Percentiles rank a stretch among this genome's conserved stretches.
Conservation (phyloP, 2,329 filamentous ascomycete species). For the Colletotrichum sp. region DNA sequence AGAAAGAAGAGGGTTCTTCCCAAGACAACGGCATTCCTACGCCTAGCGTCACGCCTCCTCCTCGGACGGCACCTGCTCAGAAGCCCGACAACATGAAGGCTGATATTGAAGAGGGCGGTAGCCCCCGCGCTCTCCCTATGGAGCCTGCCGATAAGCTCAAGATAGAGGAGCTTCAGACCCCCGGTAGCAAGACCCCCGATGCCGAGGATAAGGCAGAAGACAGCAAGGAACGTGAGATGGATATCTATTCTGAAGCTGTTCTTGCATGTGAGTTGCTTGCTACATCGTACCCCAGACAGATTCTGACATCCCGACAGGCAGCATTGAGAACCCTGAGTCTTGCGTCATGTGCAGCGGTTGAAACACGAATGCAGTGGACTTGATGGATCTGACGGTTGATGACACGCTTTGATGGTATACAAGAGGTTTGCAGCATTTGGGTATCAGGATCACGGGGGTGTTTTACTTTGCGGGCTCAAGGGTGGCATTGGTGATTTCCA, state of each 20-base stretch:
- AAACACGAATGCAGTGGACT: slow-evolving; percentile 20
- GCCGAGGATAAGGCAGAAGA: slow-evolving; percentile 76
- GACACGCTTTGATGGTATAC: slow-evolving; percentile 18
- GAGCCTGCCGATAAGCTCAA: slow-evolving; percentile 69
- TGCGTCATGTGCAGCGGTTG: slow-evolving; percentile 98
- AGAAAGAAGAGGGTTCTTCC: slow-evolving; percentile 53
- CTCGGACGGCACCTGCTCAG: slow-evolving; percentile 57
- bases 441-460: background rate
- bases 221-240: slow-evolving; percentile 78
- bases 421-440: slow-evolving; percentile 7
- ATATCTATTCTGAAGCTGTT: slow-evolving; percentile 95
- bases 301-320: slow-evolving; percentile 60
- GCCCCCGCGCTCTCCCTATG: slow-evolving; percentile 77
- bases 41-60: slow-evolving; percentile 69
- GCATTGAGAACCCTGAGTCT: slow-evolving; percentile 94
- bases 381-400: slow-evolving; percentile 20
- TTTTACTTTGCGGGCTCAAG: slow-evolving; percentile 3
- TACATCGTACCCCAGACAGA: background rate
- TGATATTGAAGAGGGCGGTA: slow-evolving; percentile 77
- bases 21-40: slow-evolving; percentile 69
- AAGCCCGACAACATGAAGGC: slow-evolving; percentile 76
- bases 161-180: slow-evolving; percentile 66
- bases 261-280: slow-evolving; percentile 73
- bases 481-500: slow-evolving; percentile 10
- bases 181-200: slow-evolving; percentile 60